A percentile compares a stretch with the other conserved stretches of the same genome.
phyloP scores from a whole-genome alignment of 306 rosid genomes.

The Dryas octopetala region DNA sequence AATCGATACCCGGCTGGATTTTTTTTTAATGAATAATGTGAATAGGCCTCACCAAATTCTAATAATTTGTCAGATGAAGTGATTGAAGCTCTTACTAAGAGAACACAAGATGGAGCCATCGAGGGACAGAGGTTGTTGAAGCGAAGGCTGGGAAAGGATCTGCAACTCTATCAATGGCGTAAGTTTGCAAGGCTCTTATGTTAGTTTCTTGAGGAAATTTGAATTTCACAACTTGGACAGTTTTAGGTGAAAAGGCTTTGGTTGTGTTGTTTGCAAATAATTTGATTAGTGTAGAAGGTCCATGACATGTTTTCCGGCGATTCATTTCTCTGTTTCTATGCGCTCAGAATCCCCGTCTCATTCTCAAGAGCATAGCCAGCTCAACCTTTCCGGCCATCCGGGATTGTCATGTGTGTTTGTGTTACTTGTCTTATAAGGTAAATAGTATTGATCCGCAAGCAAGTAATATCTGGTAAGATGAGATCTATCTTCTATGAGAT shows the following conservation, averaged over 20 bases:
- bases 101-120: conserved; percentile 78
- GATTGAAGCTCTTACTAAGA: conserved; percentile 69
- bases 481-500: no score
- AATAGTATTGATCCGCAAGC: no score
- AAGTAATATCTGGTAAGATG: no score
- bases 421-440: no score
- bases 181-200: conserved; percentile 44
- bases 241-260: background rate
- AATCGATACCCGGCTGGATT: background rate
- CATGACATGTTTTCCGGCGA: no score
- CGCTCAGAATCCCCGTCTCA: no score
- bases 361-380: no score
- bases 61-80: conserved; percentile 61
- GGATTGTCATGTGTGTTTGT: no score
- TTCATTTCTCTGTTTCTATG: no score
- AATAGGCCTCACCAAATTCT: conserved; percentile 58
- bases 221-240: background rate
- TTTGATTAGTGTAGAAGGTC: background rate
- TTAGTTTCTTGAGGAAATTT: background rate
- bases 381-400: no score
- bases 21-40: conserved; percentile 19
- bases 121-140: conserved; percentile 81
- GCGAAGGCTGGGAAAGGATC: conserved; percentile 98
- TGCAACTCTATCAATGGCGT: conserved; percentile 96
- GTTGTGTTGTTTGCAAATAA: background rate